Percentiles rank a stretch among this genome's conserved stretches.
Evolutionary conservation across 225 moss, liverwort and hornwort genomes (phyloP).

Genomic region (Lunularia cruciata): DNA sequence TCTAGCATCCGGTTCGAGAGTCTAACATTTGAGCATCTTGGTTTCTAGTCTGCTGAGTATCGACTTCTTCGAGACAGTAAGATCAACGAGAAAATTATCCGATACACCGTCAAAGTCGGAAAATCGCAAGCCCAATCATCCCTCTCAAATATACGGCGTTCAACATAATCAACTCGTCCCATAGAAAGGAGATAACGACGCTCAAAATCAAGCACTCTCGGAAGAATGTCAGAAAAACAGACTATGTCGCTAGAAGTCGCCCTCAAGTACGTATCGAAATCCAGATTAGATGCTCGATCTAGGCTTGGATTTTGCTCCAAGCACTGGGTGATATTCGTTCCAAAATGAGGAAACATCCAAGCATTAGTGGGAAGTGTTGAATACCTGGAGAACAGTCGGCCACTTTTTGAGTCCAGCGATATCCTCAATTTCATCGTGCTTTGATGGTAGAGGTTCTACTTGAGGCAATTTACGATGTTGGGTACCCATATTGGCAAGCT

Average conservation of each 20-base stretch:
- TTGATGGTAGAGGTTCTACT: neutral
- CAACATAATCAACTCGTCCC: too few species aligned
- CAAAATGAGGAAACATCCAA: neutral
- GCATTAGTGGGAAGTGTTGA: neutral
- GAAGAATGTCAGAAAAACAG: neutral
- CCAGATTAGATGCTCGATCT: neutral
- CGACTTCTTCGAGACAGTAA: too few species aligned
- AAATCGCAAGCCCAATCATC: too few species aligned
- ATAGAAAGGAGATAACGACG: too few species aligned
- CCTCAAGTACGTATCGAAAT: neutral
- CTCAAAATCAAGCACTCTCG: neutral
- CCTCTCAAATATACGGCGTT: too few species aligned
- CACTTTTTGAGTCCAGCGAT: constrained; percentile 22
- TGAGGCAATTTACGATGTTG: constrained; percentile 2
- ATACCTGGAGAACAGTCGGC: constrained; percentile 36
- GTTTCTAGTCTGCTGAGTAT: too few species aligned
- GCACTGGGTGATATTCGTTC: too few species aligned
- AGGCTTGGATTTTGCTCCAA: too few species aligned
- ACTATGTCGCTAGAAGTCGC: neutral
- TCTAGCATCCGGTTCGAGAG: too few species aligned
- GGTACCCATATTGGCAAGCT: neutral
- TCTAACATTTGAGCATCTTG: too few species aligned
- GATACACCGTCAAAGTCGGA: too few species aligned
- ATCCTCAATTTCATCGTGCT: constrained; percentile 21
- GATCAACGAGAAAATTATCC: too few species aligned